Conservation (phyloP, 306 rosid species). For the Prunus mongolica region DNA sequence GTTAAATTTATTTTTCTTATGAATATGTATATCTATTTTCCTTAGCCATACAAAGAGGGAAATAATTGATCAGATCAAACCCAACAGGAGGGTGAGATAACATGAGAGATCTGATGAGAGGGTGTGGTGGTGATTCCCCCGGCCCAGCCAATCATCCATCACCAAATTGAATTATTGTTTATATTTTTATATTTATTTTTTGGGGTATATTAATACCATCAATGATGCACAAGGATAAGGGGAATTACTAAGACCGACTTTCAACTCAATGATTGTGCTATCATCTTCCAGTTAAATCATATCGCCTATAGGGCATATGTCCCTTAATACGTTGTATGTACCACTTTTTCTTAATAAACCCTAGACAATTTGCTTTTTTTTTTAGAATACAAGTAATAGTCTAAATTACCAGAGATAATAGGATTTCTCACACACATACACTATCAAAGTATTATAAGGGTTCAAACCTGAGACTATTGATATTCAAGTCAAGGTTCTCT, state of each 20-base stretch:
- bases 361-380: too few relatives aligned
- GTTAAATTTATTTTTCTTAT: background rate
- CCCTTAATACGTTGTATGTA: too few relatives aligned
- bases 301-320: too few relatives aligned
- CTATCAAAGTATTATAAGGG: rapidly evolving
- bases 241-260: too few relatives aligned
- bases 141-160: background rate
- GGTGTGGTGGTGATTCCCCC: background rate
- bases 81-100: background rate
- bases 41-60: background rate
- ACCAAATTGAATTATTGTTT: background rate
- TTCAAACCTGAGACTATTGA: too few relatives aligned
- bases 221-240: background rate
- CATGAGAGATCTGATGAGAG: background rate
- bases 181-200: background rate
- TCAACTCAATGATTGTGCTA: background rate
- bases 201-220: background rate
- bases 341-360: too few relatives aligned
- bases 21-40: background rate
- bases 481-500: too few relatives aligned
- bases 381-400: too few relatives aligned
- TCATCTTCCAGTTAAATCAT: too few relatives aligned
- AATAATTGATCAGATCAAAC: background rate
- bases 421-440: too few relatives aligned
- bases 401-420: too few relatives aligned